Conservation (phyloP, 2,329 filamentous ascomycete species). For the Talaromyces rugulosus region DNA sequence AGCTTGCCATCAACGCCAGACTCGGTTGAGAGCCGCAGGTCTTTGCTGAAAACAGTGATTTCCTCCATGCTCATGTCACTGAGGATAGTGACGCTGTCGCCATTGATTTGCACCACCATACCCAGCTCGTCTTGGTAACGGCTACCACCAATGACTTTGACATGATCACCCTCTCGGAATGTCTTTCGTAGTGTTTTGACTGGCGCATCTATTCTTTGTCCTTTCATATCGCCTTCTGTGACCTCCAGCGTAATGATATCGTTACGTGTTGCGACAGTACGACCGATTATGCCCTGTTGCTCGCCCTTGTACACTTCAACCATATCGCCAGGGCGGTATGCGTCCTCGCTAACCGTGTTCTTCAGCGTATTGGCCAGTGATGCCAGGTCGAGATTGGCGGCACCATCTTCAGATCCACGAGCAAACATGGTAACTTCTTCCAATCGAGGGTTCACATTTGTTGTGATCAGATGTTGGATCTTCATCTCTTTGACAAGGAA, state of each 20-base stretch:
- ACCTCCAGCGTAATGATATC: slow-evolving; percentile 90
- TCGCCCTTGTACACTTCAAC: slow-evolving; percentile 96
- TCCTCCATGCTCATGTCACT: slow-evolving; percentile 91
- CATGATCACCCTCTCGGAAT: slow-evolving; percentile 90
- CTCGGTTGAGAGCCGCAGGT: slow-evolving; percentile 87
- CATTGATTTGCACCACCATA: slow-evolving; percentile 90
- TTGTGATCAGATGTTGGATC: slow-evolving; percentile 77
- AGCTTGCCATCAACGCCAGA: slow-evolving; percentile 76
- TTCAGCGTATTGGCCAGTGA: slow-evolving; percentile 87
- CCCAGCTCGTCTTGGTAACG: slow-evolving; percentile 92
- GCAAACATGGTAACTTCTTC: slow-evolving; percentile 97
- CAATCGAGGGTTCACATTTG: slow-evolving; percentile 85
- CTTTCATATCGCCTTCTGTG: slow-evolving; percentile 73
- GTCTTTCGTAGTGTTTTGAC: slow-evolving; percentile 88
- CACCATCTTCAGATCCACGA: slow-evolving; percentile 81
- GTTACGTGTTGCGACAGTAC: slow-evolving; percentile 76
- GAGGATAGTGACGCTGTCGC: slow-evolving; percentile 87
- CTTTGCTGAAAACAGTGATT: slow-evolving; percentile 96
- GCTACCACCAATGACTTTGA: slow-evolving; percentile 96
- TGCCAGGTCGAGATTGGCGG: slow-evolving; percentile 87
- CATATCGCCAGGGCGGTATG: slow-evolving; percentile 89
- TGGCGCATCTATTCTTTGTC: slow-evolving; percentile 86
- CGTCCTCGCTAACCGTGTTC: slow-evolving; percentile 72
- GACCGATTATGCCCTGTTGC: slow-evolving; percentile 85
- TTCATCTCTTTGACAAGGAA: slow-evolving; percentile 94